Conservation (phyloP, 2,329 filamentous ascomycete species). For the Westerdykella sp. region DNA sequence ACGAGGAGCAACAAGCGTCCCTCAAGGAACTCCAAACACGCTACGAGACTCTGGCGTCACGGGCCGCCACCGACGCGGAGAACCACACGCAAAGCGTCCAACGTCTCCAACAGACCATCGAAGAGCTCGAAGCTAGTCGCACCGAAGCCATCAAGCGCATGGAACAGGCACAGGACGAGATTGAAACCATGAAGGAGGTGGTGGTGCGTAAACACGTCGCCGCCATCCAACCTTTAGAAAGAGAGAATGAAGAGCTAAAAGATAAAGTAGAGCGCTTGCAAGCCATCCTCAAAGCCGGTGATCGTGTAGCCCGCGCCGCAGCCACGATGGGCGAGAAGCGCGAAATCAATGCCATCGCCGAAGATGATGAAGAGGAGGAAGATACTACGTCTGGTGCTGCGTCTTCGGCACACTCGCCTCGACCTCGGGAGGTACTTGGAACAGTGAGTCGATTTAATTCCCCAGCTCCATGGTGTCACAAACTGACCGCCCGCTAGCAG, state of each 20-base stretch:
- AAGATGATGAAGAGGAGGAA: conserved; percentile 27
- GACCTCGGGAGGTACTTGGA: conserved; percentile 25
- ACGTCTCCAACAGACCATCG: conserved; percentile 10
- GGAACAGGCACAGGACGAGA: conserved; percentile 26
- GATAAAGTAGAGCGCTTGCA: conserved; percentile 32
- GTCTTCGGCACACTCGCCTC: conserved; percentile 5
- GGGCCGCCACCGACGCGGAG: conserved; percentile 8
- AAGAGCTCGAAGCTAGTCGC: conserved; percentile 14
- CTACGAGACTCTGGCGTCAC: conserved; percentile 12
- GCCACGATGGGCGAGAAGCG: conserved; percentile 31
- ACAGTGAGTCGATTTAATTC: conserved; percentile 26
- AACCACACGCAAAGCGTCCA: conserved; percentile 6
- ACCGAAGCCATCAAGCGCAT: conserved; percentile 13
- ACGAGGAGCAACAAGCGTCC: conserved; percentile 11
- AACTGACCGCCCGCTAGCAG: conserved; percentile 32
- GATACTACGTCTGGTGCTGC: conserved; percentile 9
- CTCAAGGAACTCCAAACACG: conserved; percentile 14
- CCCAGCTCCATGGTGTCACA: not conserved
- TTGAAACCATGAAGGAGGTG: conserved; percentile 33
- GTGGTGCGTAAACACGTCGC: conserved; percentile 34
- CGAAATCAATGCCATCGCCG: conserved; percentile 24
- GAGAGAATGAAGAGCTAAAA: conserved; percentile 24
- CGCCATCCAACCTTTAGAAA: conserved; percentile 29
- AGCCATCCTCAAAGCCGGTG: conserved; percentile 30
- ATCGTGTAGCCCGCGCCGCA: conserved; percentile 32